phyloP scores from a whole-genome alignment of 2,329 filamentous ascomycete genomes.

The Microsporum ferrugineum region DNA sequence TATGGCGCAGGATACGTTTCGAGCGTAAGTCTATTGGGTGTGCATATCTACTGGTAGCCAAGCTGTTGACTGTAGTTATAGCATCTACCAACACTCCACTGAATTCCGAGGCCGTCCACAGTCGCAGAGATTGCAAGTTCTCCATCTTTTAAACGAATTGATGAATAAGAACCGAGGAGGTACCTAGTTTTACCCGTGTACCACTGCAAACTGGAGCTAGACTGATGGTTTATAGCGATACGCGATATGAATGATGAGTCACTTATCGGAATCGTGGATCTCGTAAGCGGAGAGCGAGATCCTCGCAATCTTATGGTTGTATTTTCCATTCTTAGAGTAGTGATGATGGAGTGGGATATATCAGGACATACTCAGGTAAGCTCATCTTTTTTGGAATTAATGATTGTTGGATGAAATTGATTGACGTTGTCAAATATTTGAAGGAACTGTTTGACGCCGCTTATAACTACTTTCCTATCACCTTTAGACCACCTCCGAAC shows the following conservation, averaged over 20 bases:
- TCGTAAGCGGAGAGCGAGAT: slow-evolving; percentile 58
- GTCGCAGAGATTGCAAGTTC: slow-evolving; percentile 52
- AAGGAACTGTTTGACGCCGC: slow-evolving; percentile 52
- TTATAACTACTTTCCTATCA: slow-evolving; percentile 63
- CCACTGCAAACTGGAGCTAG: neutral
- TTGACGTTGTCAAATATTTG: neutral
- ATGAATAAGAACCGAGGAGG: slow-evolving; percentile 50
- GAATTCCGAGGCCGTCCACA: slow-evolving; percentile 51
- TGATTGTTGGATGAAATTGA: neutral
- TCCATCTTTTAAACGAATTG: slow-evolving; percentile 50
- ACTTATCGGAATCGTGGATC: slow-evolving; percentile 49
- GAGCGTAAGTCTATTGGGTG: slow-evolving; percentile 34
- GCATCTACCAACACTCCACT: slow-evolving; percentile 42
- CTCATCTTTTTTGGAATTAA: neutral
- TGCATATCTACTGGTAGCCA: too few relatives aligned
- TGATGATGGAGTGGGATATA: slow-evolving; percentile 58
- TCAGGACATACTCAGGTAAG: slow-evolving; percentile 46
- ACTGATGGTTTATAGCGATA: slow-evolving; percentile 30
- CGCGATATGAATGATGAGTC: slow-evolving; percentile 49
- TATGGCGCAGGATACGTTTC: slow-evolving; percentile 43
- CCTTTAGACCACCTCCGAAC: slow-evolving; percentile 56
- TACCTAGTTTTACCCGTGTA: slow-evolving; percentile 17
- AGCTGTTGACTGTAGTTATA: slow-evolving; percentile 15
- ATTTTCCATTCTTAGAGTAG: slow-evolving; percentile 54
- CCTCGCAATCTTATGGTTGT: slow-evolving; percentile 59